These are phyloP conservation scores for Sphaerostilbella broomeana DNA, from an alignment of 2,329 filamentous ascomycete species.

Conservation along the genomic window DNA sequence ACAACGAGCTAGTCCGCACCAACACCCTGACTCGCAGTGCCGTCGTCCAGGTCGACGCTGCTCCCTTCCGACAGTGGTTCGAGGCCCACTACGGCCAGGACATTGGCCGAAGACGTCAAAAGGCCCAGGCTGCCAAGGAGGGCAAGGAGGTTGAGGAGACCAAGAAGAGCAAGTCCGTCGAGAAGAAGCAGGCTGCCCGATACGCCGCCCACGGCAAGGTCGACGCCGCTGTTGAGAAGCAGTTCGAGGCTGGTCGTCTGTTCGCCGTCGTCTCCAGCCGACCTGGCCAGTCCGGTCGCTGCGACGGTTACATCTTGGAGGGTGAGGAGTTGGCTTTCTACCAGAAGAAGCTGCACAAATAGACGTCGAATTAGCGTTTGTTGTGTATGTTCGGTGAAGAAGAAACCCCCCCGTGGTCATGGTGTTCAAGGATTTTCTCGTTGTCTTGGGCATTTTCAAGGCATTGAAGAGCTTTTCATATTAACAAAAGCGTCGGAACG, in stretches of 20 bases:
- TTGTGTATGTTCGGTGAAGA: too few species aligned
- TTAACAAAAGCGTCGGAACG: constrained; percentile 32
- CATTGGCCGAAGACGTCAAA: constrained; percentile 86
- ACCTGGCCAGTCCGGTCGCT: constrained; percentile 93
- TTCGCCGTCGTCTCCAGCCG: constrained; percentile 89
- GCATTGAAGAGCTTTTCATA: constrained; percentile 32
- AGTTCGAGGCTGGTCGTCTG: constrained; percentile 98
- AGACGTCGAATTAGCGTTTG: constrained; percentile 33
- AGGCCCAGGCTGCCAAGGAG: constrained; percentile 58
- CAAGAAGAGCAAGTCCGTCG: constrained; percentile 93
- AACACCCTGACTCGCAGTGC: constrained; percentile 99
- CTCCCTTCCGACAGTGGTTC: constrained; percentile 99
- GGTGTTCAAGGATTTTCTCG: constrained; percentile 35
- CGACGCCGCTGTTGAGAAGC: constrained; percentile 85
- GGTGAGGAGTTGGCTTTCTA: constrained; percentile 99
- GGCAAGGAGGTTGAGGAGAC: constrained; percentile 59
- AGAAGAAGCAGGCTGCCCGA: constrained; percentile 94
- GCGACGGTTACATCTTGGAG: constrained; percentile 97
- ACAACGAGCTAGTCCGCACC: constrained; percentile 99
- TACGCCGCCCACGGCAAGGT: constrained; percentile 84
- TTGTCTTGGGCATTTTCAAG: constrained; percentile 27
- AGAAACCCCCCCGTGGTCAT: too few species aligned
- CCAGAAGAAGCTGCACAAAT: constrained; percentile 99
- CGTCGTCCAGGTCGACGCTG: constrained; percentile 97
- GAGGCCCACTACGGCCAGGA: constrained; percentile 97